These are phyloP conservation scores for Starmerella apicola DNA, from an alignment of 805 yeast genomes.

Conservation along the genomic window DNA sequence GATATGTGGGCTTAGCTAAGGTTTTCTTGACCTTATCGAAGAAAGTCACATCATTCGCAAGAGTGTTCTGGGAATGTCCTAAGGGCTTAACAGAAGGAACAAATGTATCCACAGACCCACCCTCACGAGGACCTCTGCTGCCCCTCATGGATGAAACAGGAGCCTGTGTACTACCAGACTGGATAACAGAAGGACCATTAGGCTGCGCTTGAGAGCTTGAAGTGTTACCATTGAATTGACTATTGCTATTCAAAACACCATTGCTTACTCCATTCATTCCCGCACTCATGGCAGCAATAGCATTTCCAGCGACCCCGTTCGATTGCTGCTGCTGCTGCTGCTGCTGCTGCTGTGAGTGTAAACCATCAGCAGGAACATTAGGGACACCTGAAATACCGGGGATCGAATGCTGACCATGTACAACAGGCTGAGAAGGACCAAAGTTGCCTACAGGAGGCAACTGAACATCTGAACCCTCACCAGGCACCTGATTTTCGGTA, in stretches of 20 bases:
- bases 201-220: neutral
- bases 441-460: conserved; percentile 84
- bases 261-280: neutral
- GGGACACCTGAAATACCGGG: neutral
- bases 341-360: neutral
- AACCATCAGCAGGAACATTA: neutral
- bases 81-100: conserved; percentile 73
- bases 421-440: conserved; percentile 40
- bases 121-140: neutral
- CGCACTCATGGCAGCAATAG: neutral
- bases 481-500: conserved; percentile 15
- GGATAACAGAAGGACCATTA: neutral
- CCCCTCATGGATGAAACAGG: conserved; percentile 5
- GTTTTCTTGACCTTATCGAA: conserved; percentile 86
- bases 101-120: conserved; percentile 33
- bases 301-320: neutral
- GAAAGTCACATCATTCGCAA: conserved; percentile 76
- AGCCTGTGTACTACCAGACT: too few relatives aligned
- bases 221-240: neutral
- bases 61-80: conserved; percentile 35
- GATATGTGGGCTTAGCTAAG: conserved; percentile 77
- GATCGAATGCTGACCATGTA: too few relatives aligned
- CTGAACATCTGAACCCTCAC: conserved; percentile 33
- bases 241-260: neutral
- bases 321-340: neutral